Percentiles rank a stretch among this genome's conserved stretches.
These are phyloP conservation scores for Guadua angustifolia DNA, from an alignment of 176 grass and related monocot genomes.

Conservation along the genomic window DNA sequence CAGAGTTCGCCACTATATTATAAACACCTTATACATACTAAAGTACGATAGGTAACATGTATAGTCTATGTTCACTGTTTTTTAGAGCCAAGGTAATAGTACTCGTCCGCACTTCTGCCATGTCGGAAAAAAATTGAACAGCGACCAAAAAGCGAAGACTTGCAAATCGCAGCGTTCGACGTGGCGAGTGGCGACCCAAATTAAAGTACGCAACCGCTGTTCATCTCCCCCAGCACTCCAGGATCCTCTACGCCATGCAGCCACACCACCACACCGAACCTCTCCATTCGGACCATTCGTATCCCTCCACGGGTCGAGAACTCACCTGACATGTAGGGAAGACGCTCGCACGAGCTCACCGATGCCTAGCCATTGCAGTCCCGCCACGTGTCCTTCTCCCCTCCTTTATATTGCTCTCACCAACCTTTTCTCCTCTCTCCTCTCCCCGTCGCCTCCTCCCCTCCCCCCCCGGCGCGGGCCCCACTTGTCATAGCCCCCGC, in stretches of 20 bases:
- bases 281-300: not conserved
- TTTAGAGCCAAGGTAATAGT: no score
- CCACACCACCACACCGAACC: fast-evolving
- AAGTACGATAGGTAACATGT: no score
- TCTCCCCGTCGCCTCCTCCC: not conserved
- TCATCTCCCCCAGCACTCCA: no score
- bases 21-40: no score
- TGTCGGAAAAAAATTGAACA: no score
- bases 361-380: not conserved
- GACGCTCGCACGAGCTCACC: not conserved
- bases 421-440: not conserved
- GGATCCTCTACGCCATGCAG: not conserved
- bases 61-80: no score
- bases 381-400: conserved; percentile 31
- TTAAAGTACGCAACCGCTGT: no score
- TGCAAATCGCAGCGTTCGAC: no score
- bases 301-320: not conserved
- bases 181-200: no score
- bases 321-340: not conserved
- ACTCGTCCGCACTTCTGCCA: no score
- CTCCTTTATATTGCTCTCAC: conserved; percentile 33
- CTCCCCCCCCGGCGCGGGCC: conserved; percentile 7
- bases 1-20: no score
- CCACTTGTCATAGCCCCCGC: conserved; percentile 34
- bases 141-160: no score